Base-by-base conservation (phyloP, 2,329 filamentous ascomycete genomes). In the Coniochaeta hoffmannii region DNA sequence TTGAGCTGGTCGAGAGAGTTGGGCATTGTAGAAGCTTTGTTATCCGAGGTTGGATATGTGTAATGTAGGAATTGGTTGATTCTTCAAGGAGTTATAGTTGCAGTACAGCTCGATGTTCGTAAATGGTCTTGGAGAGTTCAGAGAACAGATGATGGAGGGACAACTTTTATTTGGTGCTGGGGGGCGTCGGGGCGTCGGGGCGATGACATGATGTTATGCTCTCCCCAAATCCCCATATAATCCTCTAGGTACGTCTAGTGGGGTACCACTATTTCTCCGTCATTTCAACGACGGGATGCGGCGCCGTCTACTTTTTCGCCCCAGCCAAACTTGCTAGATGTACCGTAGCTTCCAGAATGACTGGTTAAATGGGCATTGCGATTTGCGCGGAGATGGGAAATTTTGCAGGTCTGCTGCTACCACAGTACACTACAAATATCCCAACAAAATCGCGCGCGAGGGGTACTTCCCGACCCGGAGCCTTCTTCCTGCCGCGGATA, bases 1-100 rank as follows among this genome's bases (percentile, higher is more conserved):
- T 99, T 99, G 74, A 99, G 85, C 80, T 97, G 92, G 68, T 97
- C 94, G 68, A 99, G 88, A 75, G 92, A 90, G 76, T 79, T 87
- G 75, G 90, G 76, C 92, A 97, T 97, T 50, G 49, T 34, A 28
- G 22, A 46, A 11, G 36, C n/a, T 12, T 26, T 46, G 19, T 31
- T 32, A 15, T 30, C n/a, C 11, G 26, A n/a, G 8, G 15, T 51
- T 22, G 28, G 24, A 19, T 46, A 46, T 41, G 24, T 41, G 36
- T 24, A 41, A 41, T 22, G 5, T 22, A n/a, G 9, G 19, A 46
- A 15, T 46, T n/a, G 36, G n/a, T 2, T 22, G 36, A 41, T 10
- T 41, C 4, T n/a, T 41, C n/a, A 22, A 11, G 19, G 15, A 26
- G 19, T 46, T 46, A 12, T 24, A 28, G 22, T 41, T 41, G 11